A percentile compares a stretch with the other conserved stretches of the same genome.
Conservation (phyloP, 1,139 yeast genomes). For the Yamadazyma jaroonii region DNA sequence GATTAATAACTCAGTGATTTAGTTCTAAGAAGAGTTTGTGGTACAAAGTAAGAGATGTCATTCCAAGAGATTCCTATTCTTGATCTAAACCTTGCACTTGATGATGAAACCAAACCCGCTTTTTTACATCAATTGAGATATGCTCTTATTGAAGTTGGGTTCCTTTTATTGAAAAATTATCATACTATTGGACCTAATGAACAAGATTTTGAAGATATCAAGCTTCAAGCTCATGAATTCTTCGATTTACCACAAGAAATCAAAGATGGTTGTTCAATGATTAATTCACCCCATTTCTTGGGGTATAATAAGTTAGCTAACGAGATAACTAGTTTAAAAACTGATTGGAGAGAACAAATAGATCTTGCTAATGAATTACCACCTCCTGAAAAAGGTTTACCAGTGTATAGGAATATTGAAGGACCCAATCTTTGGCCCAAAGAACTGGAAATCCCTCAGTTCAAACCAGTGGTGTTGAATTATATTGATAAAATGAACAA, state of each 20-base stretch:
- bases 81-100: conserved; percentile 30
- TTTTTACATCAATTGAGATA: conserved; percentile 46
- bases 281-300: conserved; percentile 60
- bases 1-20: too few relatives aligned
- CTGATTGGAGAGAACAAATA: conserved; percentile 68
- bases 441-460: conserved; percentile 44
- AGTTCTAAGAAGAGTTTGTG: too few relatives aligned
- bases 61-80: conserved; percentile 33
- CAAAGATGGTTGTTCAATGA: conserved; percentile 57
- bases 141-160: conserved; percentile 62
- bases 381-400: conserved; percentile 42
- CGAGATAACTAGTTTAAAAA: conserved; percentile 58
- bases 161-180: conserved; percentile 51
- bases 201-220: conserved; percentile 38
- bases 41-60: conserved; percentile 25
- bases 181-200: conserved; percentile 30
- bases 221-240: conserved; percentile 43
- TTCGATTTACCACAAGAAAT: conserved; percentile 53
- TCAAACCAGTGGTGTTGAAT: conserved; percentile 40
- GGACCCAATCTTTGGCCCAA: conserved; percentile 70
- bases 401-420: conserved; percentile 54
- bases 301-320: conserved; percentile 68
- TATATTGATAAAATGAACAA: conserved; percentile 49
- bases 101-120: conserved; percentile 31
- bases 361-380: conserved; percentile 64